Conservation (phyloP, 2,329 filamentous ascomycete genomes). For the Aspergillus texensis region DNA sequence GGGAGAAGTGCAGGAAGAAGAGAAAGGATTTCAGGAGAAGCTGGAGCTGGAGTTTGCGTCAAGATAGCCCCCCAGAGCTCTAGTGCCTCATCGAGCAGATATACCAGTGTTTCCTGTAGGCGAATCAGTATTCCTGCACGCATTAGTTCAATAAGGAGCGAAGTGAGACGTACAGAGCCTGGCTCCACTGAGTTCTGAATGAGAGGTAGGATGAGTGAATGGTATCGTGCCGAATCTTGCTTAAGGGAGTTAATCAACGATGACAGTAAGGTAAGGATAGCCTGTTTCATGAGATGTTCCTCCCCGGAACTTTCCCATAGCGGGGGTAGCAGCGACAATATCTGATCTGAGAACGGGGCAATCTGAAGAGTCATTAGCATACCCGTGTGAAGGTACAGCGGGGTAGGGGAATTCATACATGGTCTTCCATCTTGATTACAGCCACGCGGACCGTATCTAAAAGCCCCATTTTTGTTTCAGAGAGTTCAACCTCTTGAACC, state of each 20-base stretch:
- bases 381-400: background rate
- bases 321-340: slow-evolving; percentile 76
- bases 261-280: slow-evolving; percentile 82
- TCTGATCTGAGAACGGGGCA: slow-evolving; percentile 70
- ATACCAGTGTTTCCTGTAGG: slow-evolving; percentile 64
- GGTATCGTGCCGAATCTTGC: slow-evolving; percentile 74
- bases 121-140: slow-evolving; percentile 9
- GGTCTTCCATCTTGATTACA: slow-evolving; percentile 77
- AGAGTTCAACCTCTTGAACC: slow-evolving; percentile 76
- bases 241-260: slow-evolving; percentile 87
- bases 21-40: slow-evolving; percentile 61
- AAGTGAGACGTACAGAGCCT: slow-evolving; percentile 59
- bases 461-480: slow-evolving; percentile 88
- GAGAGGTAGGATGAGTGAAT: slow-evolving; percentile 77
- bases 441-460: slow-evolving; percentile 82
- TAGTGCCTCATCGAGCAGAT: slow-evolving; percentile 87
- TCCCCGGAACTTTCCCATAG: slow-evolving; percentile 86
- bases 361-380: slow-evolving; percentile 45
- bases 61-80: slow-evolving; percentile 84
- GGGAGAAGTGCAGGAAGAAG: slow-evolving; percentile 67
- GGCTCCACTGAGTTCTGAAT: slow-evolving; percentile 78
- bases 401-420: slow-evolving; percentile 48
- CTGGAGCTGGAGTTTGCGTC: slow-evolving; percentile 64
- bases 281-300: slow-evolving; percentile 90
- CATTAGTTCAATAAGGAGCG: background rate